These are phyloP conservation scores for Phalaenopsis equestris DNA, from an alignment of 106 monocot genomes.

Conservation along the genomic window DNA sequence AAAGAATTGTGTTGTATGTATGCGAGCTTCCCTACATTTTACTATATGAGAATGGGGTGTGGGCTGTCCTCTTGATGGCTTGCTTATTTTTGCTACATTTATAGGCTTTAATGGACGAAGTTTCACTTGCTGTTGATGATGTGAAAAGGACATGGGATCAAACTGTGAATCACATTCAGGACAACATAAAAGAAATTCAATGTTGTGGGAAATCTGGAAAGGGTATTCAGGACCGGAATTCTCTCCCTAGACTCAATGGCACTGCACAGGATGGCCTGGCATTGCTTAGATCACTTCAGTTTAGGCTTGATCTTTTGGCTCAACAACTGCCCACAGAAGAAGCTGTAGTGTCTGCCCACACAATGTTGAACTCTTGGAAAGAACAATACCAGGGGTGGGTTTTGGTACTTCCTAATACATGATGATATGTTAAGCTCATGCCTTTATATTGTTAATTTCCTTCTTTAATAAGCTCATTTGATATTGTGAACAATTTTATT, in stretches of 20 bases:
- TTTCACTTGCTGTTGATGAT: constrained; percentile 39
- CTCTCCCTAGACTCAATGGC: constrained; percentile 70
- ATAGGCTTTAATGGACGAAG: constrained; percentile 51
- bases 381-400: constrained; percentile 58
- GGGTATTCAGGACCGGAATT: constrained; percentile 63
- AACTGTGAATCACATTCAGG: constrained; percentile 23
- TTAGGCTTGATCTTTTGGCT: constrained; percentile 59
- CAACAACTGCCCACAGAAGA: constrained; percentile 73
- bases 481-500: neutral
- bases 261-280: constrained; percentile 63
- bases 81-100: neutral
- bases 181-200: constrained; percentile 39
- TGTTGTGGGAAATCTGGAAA: constrained; percentile 56
- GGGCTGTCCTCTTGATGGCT: neutral
- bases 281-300: constrained; percentile 66
- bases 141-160: constrained; percentile 56
- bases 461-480: neutral
- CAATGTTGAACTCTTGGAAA: constrained; percentile 56
- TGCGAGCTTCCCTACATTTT: no score
- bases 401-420: neutral
- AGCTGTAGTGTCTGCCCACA: constrained; percentile 27
- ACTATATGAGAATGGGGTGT: neutral
- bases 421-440: neutral
- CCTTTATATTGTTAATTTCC: neutral
- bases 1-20: no score